Evolutionary conservation across 345 rosid species (phyloP).

Genomic region (Syzygium jambos): DNA sequence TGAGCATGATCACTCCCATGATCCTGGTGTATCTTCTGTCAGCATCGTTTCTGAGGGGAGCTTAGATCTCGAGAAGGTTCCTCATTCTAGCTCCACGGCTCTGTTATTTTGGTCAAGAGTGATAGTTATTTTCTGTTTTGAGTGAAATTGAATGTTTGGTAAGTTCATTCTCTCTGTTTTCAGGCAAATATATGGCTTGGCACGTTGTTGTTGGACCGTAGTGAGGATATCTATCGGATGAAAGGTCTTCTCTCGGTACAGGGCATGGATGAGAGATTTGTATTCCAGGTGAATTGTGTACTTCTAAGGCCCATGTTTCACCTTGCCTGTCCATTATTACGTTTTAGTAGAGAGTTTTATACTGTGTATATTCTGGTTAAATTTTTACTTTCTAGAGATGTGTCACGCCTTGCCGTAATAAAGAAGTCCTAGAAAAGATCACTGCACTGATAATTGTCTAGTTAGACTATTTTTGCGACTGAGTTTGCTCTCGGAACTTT

Average conservation of each 20-base stretch:
- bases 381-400: not conserved
- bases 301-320: not conserved
- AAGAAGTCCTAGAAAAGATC: not conserved
- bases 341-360: not conserved
- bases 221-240: conserved; percentile 95
- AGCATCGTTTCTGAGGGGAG: conserved; percentile 91
- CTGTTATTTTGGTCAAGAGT: not conserved
- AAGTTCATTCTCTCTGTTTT: not conserved
- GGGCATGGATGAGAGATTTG: conserved; percentile 84
- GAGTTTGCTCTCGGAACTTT: not conserved
- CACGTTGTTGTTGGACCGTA: conserved; percentile 69
- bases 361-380: not conserved
- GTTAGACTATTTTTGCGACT: not conserved
- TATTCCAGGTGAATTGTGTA: conserved; percentile 57
- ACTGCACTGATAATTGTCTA: not conserved
- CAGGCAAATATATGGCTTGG: conserved; percentile 97
- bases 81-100: not conserved
- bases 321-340: not conserved
- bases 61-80: conserved; percentile 92
- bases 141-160: not conserved
- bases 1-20: conserved; percentile 85
- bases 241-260: conserved; percentile 84
- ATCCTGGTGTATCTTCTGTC: conserved; percentile 93
- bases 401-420: not conserved
- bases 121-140: not conserved